phyloP scores from a whole-genome alignment of 768 basidiomycete genomes.

The Rhizopogon vesiculosus region DNA sequence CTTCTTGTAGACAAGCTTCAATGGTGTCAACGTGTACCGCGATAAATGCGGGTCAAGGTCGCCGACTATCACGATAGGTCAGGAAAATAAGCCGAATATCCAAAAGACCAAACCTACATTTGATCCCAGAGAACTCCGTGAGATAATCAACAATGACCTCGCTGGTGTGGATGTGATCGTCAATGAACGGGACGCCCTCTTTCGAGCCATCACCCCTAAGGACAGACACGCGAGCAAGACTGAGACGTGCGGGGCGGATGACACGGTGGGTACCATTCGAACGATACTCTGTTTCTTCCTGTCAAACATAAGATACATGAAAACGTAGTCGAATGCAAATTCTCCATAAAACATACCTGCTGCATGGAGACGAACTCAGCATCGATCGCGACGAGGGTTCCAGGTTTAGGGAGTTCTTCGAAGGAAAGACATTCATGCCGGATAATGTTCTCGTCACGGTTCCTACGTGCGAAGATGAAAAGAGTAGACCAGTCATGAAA shows the following conservation, averaged over 20 bases:
- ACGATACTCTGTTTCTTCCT: slow-evolving; percentile 94
- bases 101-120: slow-evolving; percentile 50
- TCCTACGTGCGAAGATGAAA: slow-evolving; percentile 37
- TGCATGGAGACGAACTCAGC: slow-evolving; percentile 98
- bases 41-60: slow-evolving; percentile 87
- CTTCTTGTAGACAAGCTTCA: slow-evolving; percentile 99
- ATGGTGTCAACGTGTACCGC: slow-evolving; percentile 83
- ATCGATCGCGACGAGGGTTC: slow-evolving; percentile 90
- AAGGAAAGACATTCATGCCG: slow-evolving; percentile 71
- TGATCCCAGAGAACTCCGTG: slow-evolving; percentile 95
- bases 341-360: slow-evolving; percentile 45
- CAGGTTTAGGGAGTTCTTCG: slow-evolving; percentile 80
- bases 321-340: not conserved
- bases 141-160: slow-evolving; percentile 95
- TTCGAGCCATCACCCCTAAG: slow-evolving; percentile 79
- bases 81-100: not conserved
- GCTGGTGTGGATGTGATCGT: slow-evolving; percentile 96
- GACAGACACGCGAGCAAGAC: slow-evolving; percentile 92
- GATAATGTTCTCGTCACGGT: slow-evolving; percentile 66
- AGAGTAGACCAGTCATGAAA: not conserved
- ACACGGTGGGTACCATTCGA: slow-evolving; percentile 95
- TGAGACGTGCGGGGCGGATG: slow-evolving; percentile 84
- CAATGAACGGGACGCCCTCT: slow-evolving; percentile 89
- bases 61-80: slow-evolving; percentile 53
- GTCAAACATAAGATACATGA: slow-evolving; percentile 3